These are phyloP conservation scores for Tricholoma bakamatsutake DNA, from an alignment of 768 basidiomycete genomes.

Conservation along the genomic window DNA sequence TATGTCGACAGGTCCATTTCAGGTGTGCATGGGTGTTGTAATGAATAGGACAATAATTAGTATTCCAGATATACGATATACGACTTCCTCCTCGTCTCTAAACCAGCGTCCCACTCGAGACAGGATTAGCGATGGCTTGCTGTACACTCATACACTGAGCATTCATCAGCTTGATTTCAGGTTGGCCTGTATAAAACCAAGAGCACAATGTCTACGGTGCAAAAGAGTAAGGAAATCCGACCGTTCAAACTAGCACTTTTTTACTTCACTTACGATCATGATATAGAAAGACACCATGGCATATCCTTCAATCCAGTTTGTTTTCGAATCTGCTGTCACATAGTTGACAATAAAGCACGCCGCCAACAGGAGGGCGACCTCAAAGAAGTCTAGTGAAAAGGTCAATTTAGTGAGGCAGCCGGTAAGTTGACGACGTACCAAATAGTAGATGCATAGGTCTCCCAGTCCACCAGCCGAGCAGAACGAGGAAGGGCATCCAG, in stretches of 20 bases:
- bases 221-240: not conserved
- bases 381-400: slow-evolving; percentile 51
- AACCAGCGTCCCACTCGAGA: not conserved
- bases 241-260: not conserved
- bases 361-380: slow-evolving; percentile 58
- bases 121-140: slow-evolving; percentile 24
- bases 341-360: slow-evolving; percentile 76
- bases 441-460: slow-evolving; percentile 63
- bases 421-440: slow-evolving; percentile 36
- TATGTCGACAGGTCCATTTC: too few relatives aligned
- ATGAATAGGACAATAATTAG: too few relatives aligned
- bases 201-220: slow-evolving; percentile 46
- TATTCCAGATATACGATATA: too few relatives aligned
- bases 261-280: slow-evolving; percentile 44
- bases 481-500: slow-evolving; percentile 71
- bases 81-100: too few relatives aligned
- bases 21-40: too few relatives aligned
- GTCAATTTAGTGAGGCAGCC: not conserved
- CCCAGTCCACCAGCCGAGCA: slow-evolving; percentile 62
- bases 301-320: slow-evolving; percentile 73
- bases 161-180: slow-evolving; percentile 38
- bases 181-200: slow-evolving; percentile 63
- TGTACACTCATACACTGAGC: slow-evolving; percentile 33
- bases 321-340: slow-evolving; percentile 72
- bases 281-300: slow-evolving; percentile 62